A percentile compares a stretch with the other conserved stretches of the same genome.
These are phyloP conservation scores for Penicillium maclennaniae DNA, from an alignment of 495 filamentous ascomycete genomes.

Conservation along the genomic window DNA sequence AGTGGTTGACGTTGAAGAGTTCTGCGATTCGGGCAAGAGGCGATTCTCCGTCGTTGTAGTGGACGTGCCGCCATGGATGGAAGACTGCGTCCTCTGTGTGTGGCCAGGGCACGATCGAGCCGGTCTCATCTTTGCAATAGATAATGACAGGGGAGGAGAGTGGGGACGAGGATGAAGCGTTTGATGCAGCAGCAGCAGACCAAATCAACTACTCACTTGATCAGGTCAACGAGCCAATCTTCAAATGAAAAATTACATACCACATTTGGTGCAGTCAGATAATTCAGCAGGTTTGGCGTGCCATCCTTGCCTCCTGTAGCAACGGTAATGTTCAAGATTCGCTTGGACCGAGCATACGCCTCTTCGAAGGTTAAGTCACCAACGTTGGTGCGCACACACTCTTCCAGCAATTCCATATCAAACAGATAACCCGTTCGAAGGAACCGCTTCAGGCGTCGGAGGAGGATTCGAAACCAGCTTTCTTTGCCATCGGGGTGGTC, in stretches of 20 bases:
- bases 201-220: constrained; percentile 65
- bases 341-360: constrained; percentile 79
- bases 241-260: constrained; percentile 46
- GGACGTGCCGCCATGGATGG: constrained; percentile 62
- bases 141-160: constrained; percentile 66
- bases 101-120: constrained; percentile 76
- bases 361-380: constrained; percentile 93
- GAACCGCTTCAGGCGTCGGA: constrained; percentile 62
- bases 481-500: constrained; percentile 14
- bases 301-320: constrained; percentile 68
- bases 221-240: background rate
- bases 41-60: constrained; percentile 70
- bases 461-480: constrained; percentile 53
- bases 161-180: constrained; percentile 62
- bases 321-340: constrained; percentile 90
- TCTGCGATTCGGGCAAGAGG: constrained; percentile 81
- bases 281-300: constrained; percentile 83
- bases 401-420: constrained; percentile 75
- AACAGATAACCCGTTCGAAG: constrained; percentile 75
- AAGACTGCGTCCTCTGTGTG: constrained; percentile 63
- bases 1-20: constrained; percentile 96
- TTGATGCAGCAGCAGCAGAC: constrained; percentile 91
- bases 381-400: constrained; percentile 80
- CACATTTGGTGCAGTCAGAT: constrained; percentile 91
- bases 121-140: constrained; percentile 77